Conservation (phyloP, 768 basidiomycete species). For the Hygrocybe coccinea region DNA sequence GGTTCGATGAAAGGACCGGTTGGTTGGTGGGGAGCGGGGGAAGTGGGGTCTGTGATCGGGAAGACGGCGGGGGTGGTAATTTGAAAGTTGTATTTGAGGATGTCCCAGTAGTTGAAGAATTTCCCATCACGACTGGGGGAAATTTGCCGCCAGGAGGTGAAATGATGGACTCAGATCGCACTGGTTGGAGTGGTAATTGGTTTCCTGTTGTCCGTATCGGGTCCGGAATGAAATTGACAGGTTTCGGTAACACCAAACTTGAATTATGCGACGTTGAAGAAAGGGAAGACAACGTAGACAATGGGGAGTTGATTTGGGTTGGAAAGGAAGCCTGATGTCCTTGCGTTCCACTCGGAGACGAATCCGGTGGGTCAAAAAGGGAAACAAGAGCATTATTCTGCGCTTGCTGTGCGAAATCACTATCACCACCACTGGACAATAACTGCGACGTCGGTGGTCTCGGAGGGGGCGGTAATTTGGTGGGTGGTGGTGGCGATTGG, state of each 20-base stretch:
- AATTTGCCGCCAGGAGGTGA: not conserved
- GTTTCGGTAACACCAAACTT: no score
- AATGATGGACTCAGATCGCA: not conserved
- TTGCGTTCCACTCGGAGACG: not conserved
- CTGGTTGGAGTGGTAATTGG: not conserved
- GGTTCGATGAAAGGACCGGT: not conserved
- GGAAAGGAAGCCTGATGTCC: no score
- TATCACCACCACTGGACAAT: not conserved
- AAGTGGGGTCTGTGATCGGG: constrained; percentile 8
- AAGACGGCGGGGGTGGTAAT: constrained; percentile 13
- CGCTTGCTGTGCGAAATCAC: not conserved
- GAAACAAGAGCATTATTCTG: not conserved
- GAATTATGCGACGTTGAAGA: no score
- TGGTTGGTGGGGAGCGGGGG: constrained; percentile 9
- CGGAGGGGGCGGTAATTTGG: constrained; percentile 36
- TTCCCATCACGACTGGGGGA: not conserved
- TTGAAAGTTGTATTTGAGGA: not conserved
- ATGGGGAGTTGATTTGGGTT: no score
- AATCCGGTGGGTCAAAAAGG: not conserved
- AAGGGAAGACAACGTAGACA: no score
- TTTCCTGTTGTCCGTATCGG: no score
- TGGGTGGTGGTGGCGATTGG: constrained; percentile 39
- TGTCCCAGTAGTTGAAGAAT: not conserved
- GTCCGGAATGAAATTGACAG: no score
- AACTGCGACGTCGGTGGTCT: not conserved